Evolutionary conservation across 768 basidiomycete species (phyloP), one percentile per base, ranked within the genome.

Genomic region (Boletus rufocinnamomeus): DNA sequence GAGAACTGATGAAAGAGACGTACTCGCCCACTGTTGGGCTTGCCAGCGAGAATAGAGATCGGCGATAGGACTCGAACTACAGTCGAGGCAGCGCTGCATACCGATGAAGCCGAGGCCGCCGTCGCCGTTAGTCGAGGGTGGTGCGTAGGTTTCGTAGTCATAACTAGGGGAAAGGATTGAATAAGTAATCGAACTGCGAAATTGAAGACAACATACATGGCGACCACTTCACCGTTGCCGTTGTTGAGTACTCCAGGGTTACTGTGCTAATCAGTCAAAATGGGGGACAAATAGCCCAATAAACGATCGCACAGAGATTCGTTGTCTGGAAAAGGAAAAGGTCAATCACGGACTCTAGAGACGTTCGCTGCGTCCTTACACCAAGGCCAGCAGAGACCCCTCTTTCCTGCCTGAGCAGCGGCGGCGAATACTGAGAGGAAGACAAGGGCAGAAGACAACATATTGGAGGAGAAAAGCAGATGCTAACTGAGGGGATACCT

Each of bases 61-160:
- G 6, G 60, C 63, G 11, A 76, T 66, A 3, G 75, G 75, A 30
- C 75, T 76, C 8, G 75, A 76, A 54, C 23, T 54, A n/a, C 75
- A 76, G 45, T 77, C 74, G 6, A 65, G 50, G 54, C 74, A 77
- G 10, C 71, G 74, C 53, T 76, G 76, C 75, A 70, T 77, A 13
- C 75, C 75, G 6, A 76, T 74, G 61, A 77, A 76, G 6, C 65
- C 67, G 13, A 76, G 72, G 9, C 76, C 75, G 2, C 75, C 75
- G 6, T 61, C 63, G 1, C 75, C 76, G 44, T 75, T 75, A 14
- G 67, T 68, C 34, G 75, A 76, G 6, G 69, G 63, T 6, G 75
- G 75, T 10, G 58, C 37, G 41, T 68, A 72, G 17, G 76, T 77
- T 54, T 77, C 75, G 38, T 69, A 76, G 58, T 76, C 75, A 52